phyloP scores from a whole-genome alignment of 2,329 filamentous ascomycete species.

The Trichoderma sp. region DNA sequence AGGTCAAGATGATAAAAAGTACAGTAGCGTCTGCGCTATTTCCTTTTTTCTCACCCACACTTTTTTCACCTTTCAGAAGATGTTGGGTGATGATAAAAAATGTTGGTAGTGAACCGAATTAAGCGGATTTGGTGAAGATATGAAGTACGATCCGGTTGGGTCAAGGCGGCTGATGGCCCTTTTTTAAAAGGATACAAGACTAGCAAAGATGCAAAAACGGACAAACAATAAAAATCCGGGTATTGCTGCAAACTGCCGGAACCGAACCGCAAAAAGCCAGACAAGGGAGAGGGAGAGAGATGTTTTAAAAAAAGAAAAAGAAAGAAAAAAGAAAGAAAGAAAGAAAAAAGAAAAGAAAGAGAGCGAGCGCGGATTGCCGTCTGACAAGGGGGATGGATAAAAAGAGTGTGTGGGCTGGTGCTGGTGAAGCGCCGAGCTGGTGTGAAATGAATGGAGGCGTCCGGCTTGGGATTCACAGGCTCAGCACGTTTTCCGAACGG shows the following conservation, averaged over 20 bases:
- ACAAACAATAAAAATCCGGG: slow-evolving; percentile 3
- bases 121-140: slow-evolving; percentile 1
- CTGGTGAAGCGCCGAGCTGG: neutral
- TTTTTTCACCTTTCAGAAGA: neutral
- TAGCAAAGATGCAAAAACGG: neutral
- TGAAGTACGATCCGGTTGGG: neutral
- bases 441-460: slow-evolving; percentile 17
- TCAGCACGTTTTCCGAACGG: slow-evolving; percentile 12
- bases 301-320: neutral
- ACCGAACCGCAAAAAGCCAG: slow-evolving; percentile 1
- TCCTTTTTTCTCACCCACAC: neutral
- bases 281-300: neutral
- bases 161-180: neutral
- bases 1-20: neutral
- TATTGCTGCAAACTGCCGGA: slow-evolving; percentile 14
- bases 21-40: neutral
- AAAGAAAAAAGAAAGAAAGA: neutral
- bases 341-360: neutral
- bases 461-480: slow-evolving; percentile 9
- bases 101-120: slow-evolving; percentile 4
- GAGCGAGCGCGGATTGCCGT: neutral
- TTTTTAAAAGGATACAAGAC: neutral
- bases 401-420: slow-evolving; percentile 12
- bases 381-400: neutral
- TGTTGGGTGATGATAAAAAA: slow-evolving; percentile 3